Evolutionary conservation across 2,329 filamentous ascomycete genomes (phyloP), one percentile per base, ranked within the genome.

Genomic region (Anisogramma anomala): DNA sequence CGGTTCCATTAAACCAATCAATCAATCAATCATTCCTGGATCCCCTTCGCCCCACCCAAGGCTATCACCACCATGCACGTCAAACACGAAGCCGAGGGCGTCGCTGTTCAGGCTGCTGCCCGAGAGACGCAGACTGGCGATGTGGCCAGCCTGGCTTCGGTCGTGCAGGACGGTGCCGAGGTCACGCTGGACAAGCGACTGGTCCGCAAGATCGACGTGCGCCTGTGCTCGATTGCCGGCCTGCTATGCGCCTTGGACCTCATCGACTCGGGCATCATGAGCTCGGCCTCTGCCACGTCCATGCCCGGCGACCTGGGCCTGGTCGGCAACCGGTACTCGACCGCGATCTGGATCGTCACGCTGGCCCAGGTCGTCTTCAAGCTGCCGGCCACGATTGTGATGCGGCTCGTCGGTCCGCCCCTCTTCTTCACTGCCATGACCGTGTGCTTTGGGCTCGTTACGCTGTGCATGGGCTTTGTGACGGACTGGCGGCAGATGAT

Each of bases 291-390:
- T 1, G 79, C 84, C 8, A 84, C 80, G 0, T 77, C 69, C 19
- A 81, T 84, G 74, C 66, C 77, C 34, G 53, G 61, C 9, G 79
- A 84, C 52, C 64, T 84, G 31, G 68, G 70, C 13, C 63, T 84
- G 10, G 68, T 74, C 31, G 79, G 79, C 17, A 74, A 79, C 48
- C 67, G 79, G 28, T 84, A 80, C 54, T 80, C 76, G 1, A 71
- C 84, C 4, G 71, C 77, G 17, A 84, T 85, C 43, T 80, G 84
- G 61, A 81, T 84, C 55, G 83, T 84, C 58, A 83, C 79, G 8
- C 69, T 84, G 41, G 67, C 78, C 4, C 77, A 71, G 51, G 78
- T 84, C 30, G 68, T 69, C 8, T 83, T 81, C 52, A 79, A 84
- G 55, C 61, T 84, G 6, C 80, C 80, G 0, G 77, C 75, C 2